Percentiles rank a stretch among this genome's conserved stretches.
These are phyloP conservation scores for Sugiyamaella qingdaonensis DNA, from an alignment of 805 yeast genomes.

Conservation along the genomic window DNA sequence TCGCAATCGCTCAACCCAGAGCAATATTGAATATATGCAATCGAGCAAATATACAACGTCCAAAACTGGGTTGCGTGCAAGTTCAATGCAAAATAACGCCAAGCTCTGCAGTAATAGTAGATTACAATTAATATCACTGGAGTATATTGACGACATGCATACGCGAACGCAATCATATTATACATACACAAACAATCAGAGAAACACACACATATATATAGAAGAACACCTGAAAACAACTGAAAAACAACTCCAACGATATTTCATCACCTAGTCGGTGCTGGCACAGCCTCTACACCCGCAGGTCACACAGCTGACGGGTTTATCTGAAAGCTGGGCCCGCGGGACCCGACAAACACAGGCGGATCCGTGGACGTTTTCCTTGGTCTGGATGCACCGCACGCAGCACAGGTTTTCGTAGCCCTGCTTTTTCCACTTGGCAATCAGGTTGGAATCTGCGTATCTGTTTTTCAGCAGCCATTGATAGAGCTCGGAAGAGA, in stretches of 20 bases:
- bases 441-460: slow-evolving; percentile 67
- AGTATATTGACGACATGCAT: no score
- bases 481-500: slow-evolving; percentile 62
- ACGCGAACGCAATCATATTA: no score
- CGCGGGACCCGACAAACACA: slow-evolving; percentile 87
- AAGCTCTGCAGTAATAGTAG: no score
- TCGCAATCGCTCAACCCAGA: no score
- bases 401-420: slow-evolving; percentile 84
- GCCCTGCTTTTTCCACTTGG: slow-evolving; percentile 82
- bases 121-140: no score
- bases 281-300: slow-evolving; percentile 86
- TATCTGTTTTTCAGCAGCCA: slow-evolving; percentile 66
- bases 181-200: no score
- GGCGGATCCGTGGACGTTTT: slow-evolving; percentile 59
- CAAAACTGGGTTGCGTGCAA: no score
- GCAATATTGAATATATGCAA: no score
- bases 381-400: slow-evolving; percentile 62
- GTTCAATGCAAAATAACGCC: no score
- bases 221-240: no score
- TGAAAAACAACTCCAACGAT: neutral
- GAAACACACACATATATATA: no score
- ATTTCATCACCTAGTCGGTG: slow-evolving; percentile 44
- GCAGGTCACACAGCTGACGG: slow-evolving; percentile 66
- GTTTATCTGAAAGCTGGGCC: slow-evolving; percentile 38
- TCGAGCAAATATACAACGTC: no score